Evolutionary conservation across 495 filamentous ascomycete species (phyloP).

Genomic region (Usnea hakonensis): DNA sequence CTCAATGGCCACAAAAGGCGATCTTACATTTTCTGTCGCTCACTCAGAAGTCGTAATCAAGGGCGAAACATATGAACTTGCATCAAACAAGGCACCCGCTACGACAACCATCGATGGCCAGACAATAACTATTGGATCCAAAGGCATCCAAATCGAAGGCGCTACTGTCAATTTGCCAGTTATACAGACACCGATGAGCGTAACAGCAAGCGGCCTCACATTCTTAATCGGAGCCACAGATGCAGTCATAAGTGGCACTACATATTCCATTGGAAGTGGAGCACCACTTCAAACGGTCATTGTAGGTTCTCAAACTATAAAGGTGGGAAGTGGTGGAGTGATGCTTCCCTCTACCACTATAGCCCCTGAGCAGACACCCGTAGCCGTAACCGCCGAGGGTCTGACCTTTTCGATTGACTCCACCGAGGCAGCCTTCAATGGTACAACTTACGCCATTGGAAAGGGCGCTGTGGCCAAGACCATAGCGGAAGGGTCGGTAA

Average conservation of each 20-base stretch:
- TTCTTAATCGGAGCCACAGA: conserved; percentile 35
- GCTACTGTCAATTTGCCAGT: conserved; percentile 32
- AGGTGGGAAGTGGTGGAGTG: conserved; percentile 38
- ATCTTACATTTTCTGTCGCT: conserved; percentile 35
- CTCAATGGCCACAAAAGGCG: conserved; percentile 32
- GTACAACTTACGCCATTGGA: conserved; percentile 39
- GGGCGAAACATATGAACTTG: conserved; percentile 38
- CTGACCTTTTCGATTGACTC: conserved; percentile 35
- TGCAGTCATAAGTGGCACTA: conserved; percentile 40
- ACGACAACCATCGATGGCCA: conserved; percentile 39
- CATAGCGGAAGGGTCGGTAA: conserved; percentile 36
- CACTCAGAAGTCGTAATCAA: conserved; percentile 39
- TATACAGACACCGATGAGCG: conserved; percentile 26
- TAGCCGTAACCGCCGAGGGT: conserved; percentile 28
- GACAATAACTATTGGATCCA: conserved; percentile 40
- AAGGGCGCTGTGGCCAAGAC: conserved; percentile 28
- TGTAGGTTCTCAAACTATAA: conserved; percentile 39
- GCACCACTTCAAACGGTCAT: conserved; percentile 32
- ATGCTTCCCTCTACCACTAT: conserved; percentile 34
- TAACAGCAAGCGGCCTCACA: conserved; percentile 30
- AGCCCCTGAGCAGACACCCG: conserved; percentile 1
- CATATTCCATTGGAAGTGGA: conserved; percentile 35
- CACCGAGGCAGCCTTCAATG: conserved; percentile 38
- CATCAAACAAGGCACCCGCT: conserved; percentile 20
- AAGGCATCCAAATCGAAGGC: conserved; percentile 33